A percentile compares a stretch with the other conserved stretches of the same genome.
Evolutionary conservation across 202 grass and related monocot species (phyloP).

Genomic region (Panicum virgatum): DNA sequence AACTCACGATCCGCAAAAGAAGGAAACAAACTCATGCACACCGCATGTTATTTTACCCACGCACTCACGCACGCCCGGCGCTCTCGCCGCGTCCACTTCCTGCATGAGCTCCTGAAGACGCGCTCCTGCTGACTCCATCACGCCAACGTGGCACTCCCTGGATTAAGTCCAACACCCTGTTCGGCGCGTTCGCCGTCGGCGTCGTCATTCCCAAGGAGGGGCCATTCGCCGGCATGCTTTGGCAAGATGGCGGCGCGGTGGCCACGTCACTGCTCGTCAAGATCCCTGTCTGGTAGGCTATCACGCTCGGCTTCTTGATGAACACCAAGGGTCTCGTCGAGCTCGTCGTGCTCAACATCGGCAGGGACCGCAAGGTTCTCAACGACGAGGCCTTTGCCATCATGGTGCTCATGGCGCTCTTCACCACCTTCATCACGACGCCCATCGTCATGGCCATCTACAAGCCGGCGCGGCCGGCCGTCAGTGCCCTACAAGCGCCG

Average conservation of each 20-base stretch:
- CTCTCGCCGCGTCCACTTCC: too few species aligned
- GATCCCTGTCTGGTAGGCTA: conserved; percentile 57
- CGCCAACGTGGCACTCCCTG: too few species aligned
- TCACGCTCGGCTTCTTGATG: conserved; percentile 79
- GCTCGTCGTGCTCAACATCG: conserved; percentile 95
- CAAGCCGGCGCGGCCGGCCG: conserved; percentile 66
- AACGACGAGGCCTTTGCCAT: conserved; percentile 85
- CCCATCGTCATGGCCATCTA: conserved; percentile 76
- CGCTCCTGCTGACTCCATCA: too few species aligned
- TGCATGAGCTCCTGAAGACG: too few species aligned
- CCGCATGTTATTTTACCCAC: too few species aligned
- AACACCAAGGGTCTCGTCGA: conserved; percentile 96
- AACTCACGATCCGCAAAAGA: too few species aligned
- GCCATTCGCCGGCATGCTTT: conserved; percentile 64
- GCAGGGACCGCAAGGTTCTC: conserved; percentile 72
- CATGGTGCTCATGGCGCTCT: conserved; percentile 87
- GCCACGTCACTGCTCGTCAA: conserved; percentile 41
- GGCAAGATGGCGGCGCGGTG: conserved; percentile 80
- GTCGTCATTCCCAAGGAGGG: conserved; percentile 81
- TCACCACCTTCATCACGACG: conserved; percentile 92
- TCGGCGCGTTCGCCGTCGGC: conserved; percentile 75
- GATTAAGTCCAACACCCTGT: too few species aligned
- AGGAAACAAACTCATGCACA: too few species aligned
- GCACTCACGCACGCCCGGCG: too few species aligned
- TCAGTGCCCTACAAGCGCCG: conserved; percentile 64